Percentiles rank a stretch among this genome's conserved stretches.
These are phyloP conservation scores for Astragalus glycyphyllos DNA, from an alignment of 306 rosid species.

Conservation along the genomic window DNA sequence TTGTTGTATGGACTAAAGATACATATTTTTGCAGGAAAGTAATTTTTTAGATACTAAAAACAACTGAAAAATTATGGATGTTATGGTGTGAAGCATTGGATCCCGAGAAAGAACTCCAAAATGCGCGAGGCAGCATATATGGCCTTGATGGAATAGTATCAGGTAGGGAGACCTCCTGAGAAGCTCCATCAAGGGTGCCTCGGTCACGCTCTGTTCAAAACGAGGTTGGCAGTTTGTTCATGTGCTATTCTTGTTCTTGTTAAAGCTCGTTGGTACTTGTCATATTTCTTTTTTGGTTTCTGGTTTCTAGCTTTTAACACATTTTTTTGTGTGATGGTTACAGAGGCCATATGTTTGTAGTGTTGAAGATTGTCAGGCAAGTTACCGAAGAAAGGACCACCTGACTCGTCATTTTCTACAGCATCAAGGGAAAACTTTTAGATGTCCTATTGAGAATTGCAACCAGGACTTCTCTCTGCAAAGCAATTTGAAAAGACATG, in stretches of 20 bases:
- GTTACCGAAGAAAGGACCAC: conserved; percentile 92
- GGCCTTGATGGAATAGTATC: conserved; percentile 89
- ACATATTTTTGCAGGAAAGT: conserved; percentile 67
- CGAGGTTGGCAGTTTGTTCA: conserved; percentile 65
- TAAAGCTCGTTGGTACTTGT: not conserved
- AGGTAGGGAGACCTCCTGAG: conserved; percentile 99
- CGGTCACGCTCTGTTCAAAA: conserved; percentile 62
- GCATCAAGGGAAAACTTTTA: conserved; percentile 71
- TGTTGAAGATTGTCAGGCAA: conserved; percentile 69
- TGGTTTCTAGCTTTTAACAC: not conserved
- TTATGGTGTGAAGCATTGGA: conserved; percentile 95
- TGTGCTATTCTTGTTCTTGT: conserved; percentile 24
- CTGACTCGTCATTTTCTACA: conserved; percentile 77
- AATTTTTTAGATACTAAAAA: conserved; percentile 48
- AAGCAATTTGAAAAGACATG: conserved; percentile 66
- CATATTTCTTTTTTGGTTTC: not conserved
- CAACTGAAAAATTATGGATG: conserved; percentile 37
- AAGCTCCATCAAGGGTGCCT: conserved; percentile 94
- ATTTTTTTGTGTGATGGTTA: conserved; percentile 22
- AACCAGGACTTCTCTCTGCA: conserved; percentile 54
- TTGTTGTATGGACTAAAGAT: conserved; percentile 44
- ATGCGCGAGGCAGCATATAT: conserved; percentile 72
- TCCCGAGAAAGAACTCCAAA: conserved; percentile 94
- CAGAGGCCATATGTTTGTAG: conserved; percentile 77
- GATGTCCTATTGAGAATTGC: conserved; percentile 73